These are phyloP conservation scores for Alternaria triticina DNA, from an alignment of 2,329 filamentous ascomycete species.

Conservation along the genomic window DNA sequence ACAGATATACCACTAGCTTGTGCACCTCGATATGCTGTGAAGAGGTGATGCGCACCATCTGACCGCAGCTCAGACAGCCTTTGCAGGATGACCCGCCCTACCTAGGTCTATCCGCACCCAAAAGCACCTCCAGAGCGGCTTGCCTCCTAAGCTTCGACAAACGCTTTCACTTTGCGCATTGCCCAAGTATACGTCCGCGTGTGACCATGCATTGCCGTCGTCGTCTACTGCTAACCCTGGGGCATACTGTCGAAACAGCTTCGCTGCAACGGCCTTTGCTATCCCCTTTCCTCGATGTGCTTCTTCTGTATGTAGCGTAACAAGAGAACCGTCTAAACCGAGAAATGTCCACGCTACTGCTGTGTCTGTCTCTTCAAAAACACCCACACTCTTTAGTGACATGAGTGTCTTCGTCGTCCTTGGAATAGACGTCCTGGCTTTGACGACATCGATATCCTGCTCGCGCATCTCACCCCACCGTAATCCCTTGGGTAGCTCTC, in stretches of 20 bases:
- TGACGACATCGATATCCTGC: slow-evolving; percentile 64
- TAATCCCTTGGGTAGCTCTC: slow-evolving; percentile 56
- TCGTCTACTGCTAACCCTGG: slow-evolving; percentile 39
- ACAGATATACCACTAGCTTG: slow-evolving; percentile 19
- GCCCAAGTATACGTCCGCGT: slow-evolving; percentile 68
- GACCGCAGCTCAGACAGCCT: slow-evolving; percentile 1
- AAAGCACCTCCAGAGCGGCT: slow-evolving; percentile 61
- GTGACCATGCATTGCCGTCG: slow-evolving; percentile 58
- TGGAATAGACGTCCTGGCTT: slow-evolving; percentile 57
- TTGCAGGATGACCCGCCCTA: slow-evolving; percentile 26
- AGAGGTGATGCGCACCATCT: neutral
- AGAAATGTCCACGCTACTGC: slow-evolving; percentile 70
- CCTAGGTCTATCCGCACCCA: slow-evolving; percentile 61
- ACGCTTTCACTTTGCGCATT: slow-evolving; percentile 68
- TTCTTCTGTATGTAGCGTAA: slow-evolving; percentile 66
- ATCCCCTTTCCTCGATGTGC: slow-evolving; percentile 67
- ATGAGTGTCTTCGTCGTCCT: slow-evolving; percentile 57
- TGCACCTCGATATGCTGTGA: neutral
- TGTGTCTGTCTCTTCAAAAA: slow-evolving; percentile 52
- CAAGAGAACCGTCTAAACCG: slow-evolving; percentile 67
- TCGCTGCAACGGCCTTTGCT: slow-evolving; percentile 66
- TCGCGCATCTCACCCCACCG: slow-evolving; percentile 61
- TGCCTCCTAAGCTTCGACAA: slow-evolving; percentile 67
- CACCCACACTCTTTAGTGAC: slow-evolving; percentile 49
- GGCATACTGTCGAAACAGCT: slow-evolving; percentile 59